Evolutionary conservation across 768 basidiomycete species (phyloP), one percentile per base, ranked within the genome.

Genomic region (Favolaschia claudopus): DNA sequence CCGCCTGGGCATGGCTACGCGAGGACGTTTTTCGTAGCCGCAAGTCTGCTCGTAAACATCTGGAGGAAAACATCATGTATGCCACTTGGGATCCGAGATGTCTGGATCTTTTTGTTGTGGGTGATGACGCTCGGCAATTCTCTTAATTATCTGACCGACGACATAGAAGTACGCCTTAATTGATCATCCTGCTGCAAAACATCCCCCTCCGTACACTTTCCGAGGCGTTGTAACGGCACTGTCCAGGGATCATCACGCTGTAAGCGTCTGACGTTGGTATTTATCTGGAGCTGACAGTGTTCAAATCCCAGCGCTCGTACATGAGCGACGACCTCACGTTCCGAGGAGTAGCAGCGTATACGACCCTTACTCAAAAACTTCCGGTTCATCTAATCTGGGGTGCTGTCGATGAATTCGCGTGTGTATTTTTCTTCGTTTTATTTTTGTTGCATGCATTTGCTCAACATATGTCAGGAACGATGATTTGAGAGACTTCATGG

Each of bases 361-460:
- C 52, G 10, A 10, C 29, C 20, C 7, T 53, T 7, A 53, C 40
- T 25, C 52, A 19, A 12, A 32, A 25, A n/a, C 32, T 56, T 8
- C 55, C 55, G 6, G 55, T 56, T 0, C 45, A 56, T 27, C 24
- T 56, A 3, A 38, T 56, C 17, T 56, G 55, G 55, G 55, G 55
- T 4, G 33, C 28, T 12, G 32, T 56, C 20, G 34, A 56, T n/a
- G 44, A 56, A 25, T 17, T 56, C 37, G 55, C 45, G 55, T 56
- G 32, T 32, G 55, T 56, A n/a, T n/a, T n/a, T 10, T 15, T 25
- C 33, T 22, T 1, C 25, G 14, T 17, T 24, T 2, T 15, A 6
- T 7, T 20, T 20, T 9, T 17, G 7, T 42, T 8, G 24, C 12
- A 17, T 14, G 19, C 20, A n/a, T 14, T 15, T 9, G 20, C 34